These are phyloP conservation scores for Aureobasidium sp. DNA, from an alignment of 2,329 filamentous ascomycete species.

Conservation along the genomic window DNA sequence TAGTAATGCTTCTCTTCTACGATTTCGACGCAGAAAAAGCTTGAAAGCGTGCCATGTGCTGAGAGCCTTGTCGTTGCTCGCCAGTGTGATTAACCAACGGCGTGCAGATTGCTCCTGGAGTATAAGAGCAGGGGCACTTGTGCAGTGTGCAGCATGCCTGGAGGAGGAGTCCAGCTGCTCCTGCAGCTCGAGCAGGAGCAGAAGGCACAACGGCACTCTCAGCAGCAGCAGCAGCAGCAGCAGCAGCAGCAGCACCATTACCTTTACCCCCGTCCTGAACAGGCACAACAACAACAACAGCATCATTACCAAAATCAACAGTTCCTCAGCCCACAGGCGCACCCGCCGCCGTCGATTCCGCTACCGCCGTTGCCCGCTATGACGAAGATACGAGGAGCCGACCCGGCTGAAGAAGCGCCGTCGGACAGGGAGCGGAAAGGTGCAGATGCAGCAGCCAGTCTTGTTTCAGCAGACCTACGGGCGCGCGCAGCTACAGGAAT, in stretches of 20 bases:
- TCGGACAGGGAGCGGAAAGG: neutral
- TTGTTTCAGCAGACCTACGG: neutral
- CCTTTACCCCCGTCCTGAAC: neutral
- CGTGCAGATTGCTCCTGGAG: no score
- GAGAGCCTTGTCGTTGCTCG: neutral
- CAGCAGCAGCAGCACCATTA: neutral
- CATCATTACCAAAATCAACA: neutral
- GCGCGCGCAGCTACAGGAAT: neutral
- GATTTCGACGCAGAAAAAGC: neutral
- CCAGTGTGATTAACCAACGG: neutral
- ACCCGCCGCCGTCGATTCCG: constrained; percentile 12
- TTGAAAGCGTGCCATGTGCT: neutral
- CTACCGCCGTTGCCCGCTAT: constrained; percentile 14
- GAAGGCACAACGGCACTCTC: neutral
- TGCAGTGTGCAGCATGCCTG: neutral
- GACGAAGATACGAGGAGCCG: constrained; percentile 1
- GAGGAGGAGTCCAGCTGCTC: constrained; percentile 5
- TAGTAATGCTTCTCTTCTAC: neutral
- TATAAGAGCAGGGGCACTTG: neutral
- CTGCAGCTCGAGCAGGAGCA: constrained; percentile 7
- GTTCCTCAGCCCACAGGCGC: neutral
- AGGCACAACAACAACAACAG: neutral
- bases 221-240: neutral
- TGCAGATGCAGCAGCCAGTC: neutral
- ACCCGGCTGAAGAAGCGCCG: neutral